phyloP scores from a whole-genome alignment of 2,329 filamentous ascomycete species.

The Knufia fluminis region DNA sequence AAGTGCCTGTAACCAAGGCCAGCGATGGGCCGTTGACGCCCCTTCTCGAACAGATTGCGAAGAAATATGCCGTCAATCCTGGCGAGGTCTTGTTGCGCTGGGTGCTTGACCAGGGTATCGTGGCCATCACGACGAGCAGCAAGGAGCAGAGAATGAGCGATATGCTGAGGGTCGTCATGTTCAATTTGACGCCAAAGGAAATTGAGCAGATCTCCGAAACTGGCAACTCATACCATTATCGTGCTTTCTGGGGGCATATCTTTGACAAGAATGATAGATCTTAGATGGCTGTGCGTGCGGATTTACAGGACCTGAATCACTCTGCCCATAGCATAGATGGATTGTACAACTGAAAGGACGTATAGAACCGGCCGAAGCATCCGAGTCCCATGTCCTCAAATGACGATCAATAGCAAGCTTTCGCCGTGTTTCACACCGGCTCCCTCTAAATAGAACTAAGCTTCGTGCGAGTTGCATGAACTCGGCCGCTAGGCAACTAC shows the following conservation, averaged over 20 bases:
- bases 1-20: constrained; percentile 45
- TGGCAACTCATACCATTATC: constrained; percentile 42
- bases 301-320: no score
- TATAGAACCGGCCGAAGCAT: no score
- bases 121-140: constrained; percentile 51
- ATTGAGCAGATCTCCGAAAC: constrained; percentile 43
- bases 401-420: no score
- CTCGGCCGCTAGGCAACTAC: no score
- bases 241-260: constrained; percentile 45
- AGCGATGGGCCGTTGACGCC: constrained; percentile 47
- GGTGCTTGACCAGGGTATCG: constrained; percentile 51
- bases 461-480: no score
- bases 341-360: no score
- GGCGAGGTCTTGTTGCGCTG: constrained; percentile 51
- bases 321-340: no score
- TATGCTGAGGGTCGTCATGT: constrained; percentile 47
- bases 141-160: constrained; percentile 52
- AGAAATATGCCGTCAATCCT: constrained; percentile 52
- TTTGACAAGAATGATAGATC: constrained; percentile 36
- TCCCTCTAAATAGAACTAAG: no score
- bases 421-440: no score
- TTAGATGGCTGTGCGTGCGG: no score
- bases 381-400: no score
- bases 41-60: constrained; percentile 42
- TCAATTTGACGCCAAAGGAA: constrained; percentile 51